These are phyloP conservation scores for Fraxinus quadrangulata DNA, from an alignment of 257 asterid species.

Conservation along the genomic window DNA sequence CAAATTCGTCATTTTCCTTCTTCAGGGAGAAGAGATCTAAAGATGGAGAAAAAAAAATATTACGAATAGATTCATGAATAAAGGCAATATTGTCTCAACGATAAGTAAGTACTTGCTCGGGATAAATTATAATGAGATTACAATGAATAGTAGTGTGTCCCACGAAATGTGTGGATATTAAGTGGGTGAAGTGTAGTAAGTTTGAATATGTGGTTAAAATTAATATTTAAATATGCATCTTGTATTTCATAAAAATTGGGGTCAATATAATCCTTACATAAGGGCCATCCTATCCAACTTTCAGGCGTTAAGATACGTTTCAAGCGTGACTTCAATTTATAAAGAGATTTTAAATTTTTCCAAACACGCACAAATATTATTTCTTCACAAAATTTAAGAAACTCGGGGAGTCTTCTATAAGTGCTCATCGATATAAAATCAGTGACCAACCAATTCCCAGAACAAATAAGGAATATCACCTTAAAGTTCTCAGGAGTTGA, in stretches of 20 bases:
- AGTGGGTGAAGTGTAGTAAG: too few relatives aligned
- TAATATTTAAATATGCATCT: too few relatives aligned
- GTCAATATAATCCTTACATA: too few relatives aligned
- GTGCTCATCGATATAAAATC: slow-evolving; percentile 6
- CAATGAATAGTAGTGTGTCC: too few relatives aligned
- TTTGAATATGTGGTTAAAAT: too few relatives aligned
- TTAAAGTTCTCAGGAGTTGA: slow-evolving; percentile 85
- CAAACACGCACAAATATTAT: neutral
- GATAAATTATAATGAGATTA: too few relatives aligned
- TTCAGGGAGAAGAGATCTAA: neutral
- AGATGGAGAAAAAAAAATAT: neutral
- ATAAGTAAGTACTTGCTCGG: neutral
- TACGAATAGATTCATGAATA: neutral
- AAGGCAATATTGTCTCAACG: neutral
- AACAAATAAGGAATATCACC: slow-evolving; percentile 39
- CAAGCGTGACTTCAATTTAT: too few relatives aligned
- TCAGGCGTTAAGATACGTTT: too few relatives aligned
- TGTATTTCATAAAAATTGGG: too few relatives aligned
- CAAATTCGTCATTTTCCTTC: neutral
- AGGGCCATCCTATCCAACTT: too few relatives aligned
- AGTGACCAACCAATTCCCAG: slow-evolving; percentile 4
- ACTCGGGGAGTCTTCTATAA: neutral
- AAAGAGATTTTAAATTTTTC: too few relatives aligned
- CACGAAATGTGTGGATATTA: too few relatives aligned
- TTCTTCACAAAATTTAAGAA: neutral